Base-by-base conservation (phyloP, 805 yeast genomes). In the Candida silvatica region DNA sequence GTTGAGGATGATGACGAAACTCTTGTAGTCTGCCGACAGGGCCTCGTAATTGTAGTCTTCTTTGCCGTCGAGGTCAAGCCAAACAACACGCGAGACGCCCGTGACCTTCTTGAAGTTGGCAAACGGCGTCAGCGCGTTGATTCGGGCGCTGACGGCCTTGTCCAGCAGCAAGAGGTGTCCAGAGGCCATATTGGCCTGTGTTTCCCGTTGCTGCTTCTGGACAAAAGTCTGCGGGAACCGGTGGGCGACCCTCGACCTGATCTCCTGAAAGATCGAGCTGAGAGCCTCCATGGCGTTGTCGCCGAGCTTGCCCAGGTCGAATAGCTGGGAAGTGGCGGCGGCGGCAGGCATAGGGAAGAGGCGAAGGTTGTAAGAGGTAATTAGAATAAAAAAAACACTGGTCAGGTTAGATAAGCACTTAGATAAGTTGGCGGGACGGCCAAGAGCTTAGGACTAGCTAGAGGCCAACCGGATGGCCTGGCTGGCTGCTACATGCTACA, bases 61-160 rank as follows among this genome's bases (percentile, higher is more conserved):
- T 7, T 33, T 27, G 17, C 32, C 36, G 3, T 18, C 12, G 23
- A 45, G 49, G 27, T 54, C 54, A 16, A 52, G 42, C 61, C 60
- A 58, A 3, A 55, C 34, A 20, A 56, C 58, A 20, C 45, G 45
- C 4, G 31, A 40, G 7, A 58, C 50, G 9, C 42, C 40, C 14
- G 59, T 47, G 31, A 40, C 29, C 28, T 45, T 39, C 27, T 47
- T 41, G 31, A 58, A 44, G 19, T 44, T 42, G 4, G 50, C 45
- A 39, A 58, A 56, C 11, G 43, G 39, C 4, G 59, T 46, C 28
- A 58, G 34, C 14, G 44, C 40, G 37, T 58, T 52, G 19, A 58
- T 43, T 8, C 38, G 33, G 14, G 46, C 43, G 11, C 55, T 47
- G 11, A 56, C 33, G 14, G 42, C 31, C 27, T 40, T 47, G 27